Percentiles rank a stretch among this genome's conserved stretches.
Conservation (phyloP, 345 rosid genomes). For the Stellera chamaejasme region DNA sequence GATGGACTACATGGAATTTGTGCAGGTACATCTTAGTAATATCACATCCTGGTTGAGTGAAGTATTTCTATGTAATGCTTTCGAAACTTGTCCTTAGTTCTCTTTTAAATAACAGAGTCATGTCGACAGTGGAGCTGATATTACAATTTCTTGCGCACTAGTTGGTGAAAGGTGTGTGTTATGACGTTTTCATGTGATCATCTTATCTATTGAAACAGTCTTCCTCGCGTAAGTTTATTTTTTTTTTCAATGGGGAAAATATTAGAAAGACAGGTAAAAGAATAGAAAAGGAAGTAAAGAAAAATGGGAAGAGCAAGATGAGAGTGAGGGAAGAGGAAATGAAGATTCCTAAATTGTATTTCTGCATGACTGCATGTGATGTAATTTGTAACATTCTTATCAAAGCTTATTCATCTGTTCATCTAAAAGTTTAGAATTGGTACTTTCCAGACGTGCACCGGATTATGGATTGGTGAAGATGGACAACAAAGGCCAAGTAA, state of each 20-base stretch:
- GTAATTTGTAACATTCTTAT: no score
- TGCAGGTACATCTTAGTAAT: slow-evolving; percentile 40
- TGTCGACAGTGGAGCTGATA: slow-evolving; percentile 57
- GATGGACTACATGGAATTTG: slow-evolving; percentile 76
- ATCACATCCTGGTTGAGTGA: not conserved
- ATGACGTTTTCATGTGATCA: slow-evolving; percentile 3
- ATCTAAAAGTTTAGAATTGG: slow-evolving; percentile 9
- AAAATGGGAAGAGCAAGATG: no score
- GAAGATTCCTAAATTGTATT: no score
- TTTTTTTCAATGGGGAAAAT: no score
- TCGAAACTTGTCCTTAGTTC: slow-evolving; percentile 3
- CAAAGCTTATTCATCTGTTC: no score
- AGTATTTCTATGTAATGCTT: not conserved
- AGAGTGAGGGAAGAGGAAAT: no score
- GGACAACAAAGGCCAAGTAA: slow-evolving; percentile 48
- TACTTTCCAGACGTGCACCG: slow-evolving; percentile 64
- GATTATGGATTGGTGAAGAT: slow-evolving; percentile 76
- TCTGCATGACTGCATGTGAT: no score
- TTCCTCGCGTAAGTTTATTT: not conserved
- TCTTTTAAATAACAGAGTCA: slow-evolving; percentile 50
- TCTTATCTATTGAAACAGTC: no score
- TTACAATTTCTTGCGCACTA: slow-evolving; percentile 68
- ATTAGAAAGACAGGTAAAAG: no score
- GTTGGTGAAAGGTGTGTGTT: slow-evolving; percentile 63
- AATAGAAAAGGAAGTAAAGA: no score